These are phyloP conservation scores for Globisporangium rhizosaccharum DNA, from an alignment of 352 stramenopile species.

Conservation along the genomic window DNA sequence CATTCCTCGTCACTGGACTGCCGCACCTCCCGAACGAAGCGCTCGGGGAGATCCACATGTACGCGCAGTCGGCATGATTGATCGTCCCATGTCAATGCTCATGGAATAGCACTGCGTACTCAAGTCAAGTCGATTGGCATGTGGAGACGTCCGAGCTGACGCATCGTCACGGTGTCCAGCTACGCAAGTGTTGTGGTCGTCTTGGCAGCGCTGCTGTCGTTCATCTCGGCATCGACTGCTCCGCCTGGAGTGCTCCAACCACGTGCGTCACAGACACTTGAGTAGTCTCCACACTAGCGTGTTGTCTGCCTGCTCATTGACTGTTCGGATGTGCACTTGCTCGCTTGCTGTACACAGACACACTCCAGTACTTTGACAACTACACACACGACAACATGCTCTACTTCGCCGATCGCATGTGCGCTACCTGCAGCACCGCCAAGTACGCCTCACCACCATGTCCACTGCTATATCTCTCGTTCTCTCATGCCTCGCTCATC, in stretches of 20 bases:
- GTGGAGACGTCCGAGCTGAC: no score
- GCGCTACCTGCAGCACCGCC: conserved; percentile 37
- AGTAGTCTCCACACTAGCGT: background rate
- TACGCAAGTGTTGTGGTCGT: conserved; percentile 35
- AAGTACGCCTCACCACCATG: conserved; percentile 22
- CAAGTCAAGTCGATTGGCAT: no score
- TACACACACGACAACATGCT: conserved; percentile 47
- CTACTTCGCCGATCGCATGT: conserved; percentile 26
- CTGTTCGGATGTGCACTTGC: no score
- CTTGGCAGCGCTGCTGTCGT: conserved; percentile 38
- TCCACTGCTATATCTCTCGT: background rate
- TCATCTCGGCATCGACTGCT: conserved; percentile 39
- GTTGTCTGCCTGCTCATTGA: no score
- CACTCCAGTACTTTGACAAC: conserved; percentile 44
- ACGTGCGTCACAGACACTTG: conserved; percentile 20
- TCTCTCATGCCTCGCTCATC: background rate
- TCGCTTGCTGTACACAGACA: conserved; percentile 19
- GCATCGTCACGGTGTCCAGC: conserved; percentile 5
- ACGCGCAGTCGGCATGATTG: background rate
- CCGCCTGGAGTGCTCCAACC: conserved; percentile 35
- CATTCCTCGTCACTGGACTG: conserved; percentile 42
- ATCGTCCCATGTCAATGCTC: no score
- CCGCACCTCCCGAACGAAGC: conserved; percentile 37
- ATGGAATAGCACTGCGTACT: no score
- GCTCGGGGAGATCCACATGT: conserved; percentile 38